Base-by-base conservation (phyloP, 2,329 filamentous ascomycete species). In the Aspergillus sp. region DNA sequence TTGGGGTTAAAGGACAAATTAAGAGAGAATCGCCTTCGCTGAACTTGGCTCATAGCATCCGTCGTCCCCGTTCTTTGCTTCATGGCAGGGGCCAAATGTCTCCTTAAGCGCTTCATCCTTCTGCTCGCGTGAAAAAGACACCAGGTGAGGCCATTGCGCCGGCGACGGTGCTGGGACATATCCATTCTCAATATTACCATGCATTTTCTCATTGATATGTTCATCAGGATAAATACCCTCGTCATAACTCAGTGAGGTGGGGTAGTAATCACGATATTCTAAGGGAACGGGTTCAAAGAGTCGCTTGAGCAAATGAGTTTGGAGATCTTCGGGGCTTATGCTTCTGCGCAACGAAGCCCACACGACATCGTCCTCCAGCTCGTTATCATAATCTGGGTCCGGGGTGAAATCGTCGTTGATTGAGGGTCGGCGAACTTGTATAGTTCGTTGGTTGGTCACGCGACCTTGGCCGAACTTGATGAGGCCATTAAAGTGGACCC, bases 401-500 rank as follows among this genome's bases (percentile, higher is more conserved):
- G 61, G 51, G 4, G 52, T 57, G 9, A 64, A 27, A 3, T 58
- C 55, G 12, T 61, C 62, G 12, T 51, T 56, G 11, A 49, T 52
- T 2, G 59, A 52, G n/a, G 62, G 60, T 31, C 62, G 47, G 43
- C 61, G 64, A 51, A 71, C 46, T 48, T 65, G 67, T 2, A 70
- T 60, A 9, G 56, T 54, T 8, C 57, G 23, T 46, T 69, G 61
- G 7, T 48, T 15, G n/a, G 56, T 62, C 17, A 61, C 56, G 19
- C 65, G 49, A 2, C 49, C 52, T 14, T 66, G 48, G 3, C 52
- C 52, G 57, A 64, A 69, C 3, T 33, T 52, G 3, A 66, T 71
- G 9, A 23, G 19, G 5, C 72, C 72, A 2, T 65, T 1, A 23
- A 83, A 70, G 3, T 70, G 37, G 9, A 84, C 70, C n/a, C 66